Evolutionary conservation across 495 filamentous ascomycete species (phyloP).

Genomic region (Podospora tetraspora): DNA sequence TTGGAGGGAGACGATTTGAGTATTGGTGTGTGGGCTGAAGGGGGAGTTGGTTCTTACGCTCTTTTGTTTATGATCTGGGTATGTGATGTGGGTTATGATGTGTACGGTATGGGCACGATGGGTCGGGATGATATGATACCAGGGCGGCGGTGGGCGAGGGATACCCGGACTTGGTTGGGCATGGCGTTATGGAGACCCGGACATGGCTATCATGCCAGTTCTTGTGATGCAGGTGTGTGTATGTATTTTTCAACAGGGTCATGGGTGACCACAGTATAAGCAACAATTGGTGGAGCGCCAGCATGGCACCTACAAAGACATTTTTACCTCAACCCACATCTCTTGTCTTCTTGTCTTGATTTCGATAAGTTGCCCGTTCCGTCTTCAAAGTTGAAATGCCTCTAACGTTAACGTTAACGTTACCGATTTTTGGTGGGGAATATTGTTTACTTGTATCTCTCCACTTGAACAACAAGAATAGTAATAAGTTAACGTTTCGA

Average conservation of each 20-base stretch:
- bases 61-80: background rate
- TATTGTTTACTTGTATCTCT: too few relatives aligned
- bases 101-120: background rate
- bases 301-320: background rate
- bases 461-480: too few relatives aligned
- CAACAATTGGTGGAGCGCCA: background rate
- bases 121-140: background rate
- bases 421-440: too few relatives aligned
- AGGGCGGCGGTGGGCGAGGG: background rate
- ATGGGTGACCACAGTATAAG: background rate
- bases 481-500: too few relatives aligned
- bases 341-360: too few relatives aligned
- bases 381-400: too few relatives aligned
- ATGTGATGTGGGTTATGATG: background rate
- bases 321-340: background rate
- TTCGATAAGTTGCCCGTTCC: too few relatives aligned
- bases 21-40: too few relatives aligned
- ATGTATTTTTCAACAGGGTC: background rate
- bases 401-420: too few relatives aligned
- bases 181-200: background rate
- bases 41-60: background rate
- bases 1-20: constrained; percentile 32
- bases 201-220: background rate
- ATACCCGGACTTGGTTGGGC: background rate
- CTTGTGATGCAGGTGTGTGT: background rate